Base-by-base conservation (phyloP, 495 filamentous ascomycete genomes). In the Hypomontagnella submonticulosa region DNA sequence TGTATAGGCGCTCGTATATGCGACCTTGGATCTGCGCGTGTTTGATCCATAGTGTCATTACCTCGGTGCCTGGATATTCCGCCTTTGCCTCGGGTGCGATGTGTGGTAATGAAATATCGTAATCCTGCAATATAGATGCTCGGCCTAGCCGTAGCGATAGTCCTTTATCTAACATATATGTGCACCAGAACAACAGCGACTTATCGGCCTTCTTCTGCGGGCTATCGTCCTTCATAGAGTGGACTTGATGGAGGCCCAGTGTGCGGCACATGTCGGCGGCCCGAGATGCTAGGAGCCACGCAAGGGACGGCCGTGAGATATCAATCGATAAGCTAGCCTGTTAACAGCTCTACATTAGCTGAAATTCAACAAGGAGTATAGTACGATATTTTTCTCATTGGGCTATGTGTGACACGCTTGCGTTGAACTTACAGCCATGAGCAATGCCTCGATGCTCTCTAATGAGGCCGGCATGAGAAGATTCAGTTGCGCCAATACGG, bases 141-240 rank as follows among this genome's bases (percentile, higher is more conserved):
- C 87, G 84, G 1, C 89, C 88, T 10, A 89, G 74, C 4, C 88
- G 83, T n/a, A 91, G 74, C 0, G 88, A 84, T 18, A 91, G 73
- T 10, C 79, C 80, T 60, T 84, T 87, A 60, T 89, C 81, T 6
- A 88, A 71, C 23, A 83, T 80, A 63, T 90, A 90, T 3, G 82
- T 73, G 13, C 84, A 80, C 88, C 88, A 91, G 68, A 91, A 91
- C 8, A 88, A 61, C 1, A 78, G 56, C 0, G 74, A 72, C 48
- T 79, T 79, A 30, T 77, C 57, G 6, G 79, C 73, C 20, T 74
- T 76, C 23, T 78, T 71, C 18, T 71, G 46, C 0, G 63, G 57
- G 3, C 61, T 72, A 38, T 85, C 81, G 42, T 81, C 61, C 13
- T 83, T 79, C 77, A 83, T 84, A 1, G 79, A 79, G 5, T 80